Evolutionary conservation across 148 eudicot species (phyloP), one percentile per base, ranked within the genome.

Genomic region (Camellia sinensis): DNA sequence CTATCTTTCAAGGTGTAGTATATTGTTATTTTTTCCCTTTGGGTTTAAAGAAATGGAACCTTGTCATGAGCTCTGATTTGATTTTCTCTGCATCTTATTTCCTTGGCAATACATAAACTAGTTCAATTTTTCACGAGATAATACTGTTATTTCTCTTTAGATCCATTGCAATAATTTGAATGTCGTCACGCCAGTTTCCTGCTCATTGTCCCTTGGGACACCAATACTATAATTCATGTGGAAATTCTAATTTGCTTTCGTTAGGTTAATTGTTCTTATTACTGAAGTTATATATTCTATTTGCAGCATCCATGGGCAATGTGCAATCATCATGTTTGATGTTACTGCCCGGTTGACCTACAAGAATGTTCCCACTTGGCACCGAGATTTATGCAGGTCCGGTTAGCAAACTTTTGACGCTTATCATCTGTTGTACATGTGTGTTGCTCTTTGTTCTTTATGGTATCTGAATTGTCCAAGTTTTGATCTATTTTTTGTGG

Each of bases 261-360:
- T 9, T 52, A 11, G n/a, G 0, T 40, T 63, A 10, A 19, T 72
- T 72, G 17, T 52, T 66, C 62, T 66, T 52, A 2, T 6, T 50
- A 4, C 18, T 12, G 7, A 72, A 21, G 41, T 72, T 72, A 13
- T 46, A 9, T 21, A 65, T 77, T 66, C 29, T 37, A 29, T 52
- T 77, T 77, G 80, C 72, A 77, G 80, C 72, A 77, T 77, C 29
- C 80, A 77, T 77, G 80, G 80, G 80, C 80, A 77, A 77, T 76
- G 79, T 43, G 79, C 79, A 64, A 64, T 76, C 56, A 76, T 76
- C 60, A 76, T 76, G 79, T 76, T 76, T 64, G 79, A 76, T 64
- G 79, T 76, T 64, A 76, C 79, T 63, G 79, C 79, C 60, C 79
- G 79, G 48, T 64, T 76, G 79, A 76, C 79, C 19, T 76, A 76